A percentile compares a stretch with the other conserved stretches of the same genome.
Evolutionary conservation across 805 yeast genomes (phyloP).

Genomic region (Dipodascopsis uninucleata): DNA sequence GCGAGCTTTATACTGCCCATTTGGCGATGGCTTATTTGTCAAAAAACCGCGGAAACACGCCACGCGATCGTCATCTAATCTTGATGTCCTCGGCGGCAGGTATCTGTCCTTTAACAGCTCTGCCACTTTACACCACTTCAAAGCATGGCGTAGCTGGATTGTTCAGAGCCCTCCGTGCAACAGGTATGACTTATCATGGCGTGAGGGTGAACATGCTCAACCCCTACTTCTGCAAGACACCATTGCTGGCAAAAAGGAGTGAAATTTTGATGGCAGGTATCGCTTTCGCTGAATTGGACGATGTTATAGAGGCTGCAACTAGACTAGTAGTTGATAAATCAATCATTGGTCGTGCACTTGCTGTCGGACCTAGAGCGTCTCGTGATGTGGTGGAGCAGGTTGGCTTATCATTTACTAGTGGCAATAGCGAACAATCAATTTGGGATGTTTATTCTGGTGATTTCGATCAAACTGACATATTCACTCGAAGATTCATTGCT

Average conservation of each 20-base stretch:
- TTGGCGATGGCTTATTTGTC: not conserved
- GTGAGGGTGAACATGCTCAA: not conserved
- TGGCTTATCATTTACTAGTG: no score
- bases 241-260: not conserved
- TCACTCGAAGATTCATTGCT: no score
- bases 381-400: no score
- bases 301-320: not conserved
- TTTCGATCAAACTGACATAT: no score
- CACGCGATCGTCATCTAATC: not conserved
- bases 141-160: not conserved
- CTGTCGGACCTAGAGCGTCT: not conserved
- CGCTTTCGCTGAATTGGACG: not conserved
- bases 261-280: not conserved
- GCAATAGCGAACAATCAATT: no score
- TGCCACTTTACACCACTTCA: not conserved
- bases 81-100: not conserved
- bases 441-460: no score
- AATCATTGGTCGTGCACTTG: not conserved
- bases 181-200: not conserved
- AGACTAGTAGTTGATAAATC: not conserved
- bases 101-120: not conserved
- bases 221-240: not conserved
- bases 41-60: no score
- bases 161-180: not conserved
- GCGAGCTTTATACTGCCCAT: not conserved